Evolutionary conservation across 192 early-diverging fungal genomes (phyloP).

Genomic region (Coemansia sp.): DNA sequence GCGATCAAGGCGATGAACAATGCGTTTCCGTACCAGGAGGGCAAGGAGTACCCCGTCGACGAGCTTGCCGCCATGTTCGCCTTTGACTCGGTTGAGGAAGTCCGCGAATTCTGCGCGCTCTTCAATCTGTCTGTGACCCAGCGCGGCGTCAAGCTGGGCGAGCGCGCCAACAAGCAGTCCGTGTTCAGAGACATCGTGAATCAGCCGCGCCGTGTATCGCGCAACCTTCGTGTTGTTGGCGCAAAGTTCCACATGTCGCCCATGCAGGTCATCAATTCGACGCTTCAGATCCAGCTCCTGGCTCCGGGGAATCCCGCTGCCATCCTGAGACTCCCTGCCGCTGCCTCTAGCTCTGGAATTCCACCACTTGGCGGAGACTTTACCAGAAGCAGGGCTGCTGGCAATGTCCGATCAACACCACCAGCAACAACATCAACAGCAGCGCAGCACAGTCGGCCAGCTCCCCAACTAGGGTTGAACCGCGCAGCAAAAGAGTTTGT

Average conservation of each 20-base stretch:
- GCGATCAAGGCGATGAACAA: constrained; percentile 76
- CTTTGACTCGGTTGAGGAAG: constrained; percentile 63
- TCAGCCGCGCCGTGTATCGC: constrained; percentile 16
- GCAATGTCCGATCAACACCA: neutral
- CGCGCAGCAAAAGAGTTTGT: constrained; percentile 4
- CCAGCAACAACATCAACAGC: neutral
- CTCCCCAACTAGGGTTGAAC: neutral
- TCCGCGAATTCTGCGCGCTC: constrained; percentile 32
- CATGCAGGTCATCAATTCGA: constrained; percentile 37
- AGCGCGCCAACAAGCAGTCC: constrained; percentile 29
- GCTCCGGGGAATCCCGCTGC: constrained; percentile 4
- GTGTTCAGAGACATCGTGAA: constrained; percentile 36
- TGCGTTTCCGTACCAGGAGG: constrained; percentile 56
- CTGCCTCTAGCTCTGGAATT: neutral
- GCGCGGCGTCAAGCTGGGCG: constrained; percentile 40
- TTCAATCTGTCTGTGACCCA: constrained; percentile 28
- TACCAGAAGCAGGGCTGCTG: too few relatives aligned
- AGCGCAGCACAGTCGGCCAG: neutral
- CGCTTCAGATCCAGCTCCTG: constrained; percentile 25
- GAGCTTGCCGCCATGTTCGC: constrained; percentile 62
- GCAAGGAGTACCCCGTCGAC: constrained; percentile 49
- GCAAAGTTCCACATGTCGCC: constrained; percentile 38
- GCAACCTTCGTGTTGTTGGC: constrained; percentile 42
- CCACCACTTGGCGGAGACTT: too few relatives aligned
- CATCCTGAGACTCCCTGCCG: neutral